phyloP scores from a whole-genome alignment of 176 grass and related monocot genomes.

The Neostapfia colusana region DNA sequence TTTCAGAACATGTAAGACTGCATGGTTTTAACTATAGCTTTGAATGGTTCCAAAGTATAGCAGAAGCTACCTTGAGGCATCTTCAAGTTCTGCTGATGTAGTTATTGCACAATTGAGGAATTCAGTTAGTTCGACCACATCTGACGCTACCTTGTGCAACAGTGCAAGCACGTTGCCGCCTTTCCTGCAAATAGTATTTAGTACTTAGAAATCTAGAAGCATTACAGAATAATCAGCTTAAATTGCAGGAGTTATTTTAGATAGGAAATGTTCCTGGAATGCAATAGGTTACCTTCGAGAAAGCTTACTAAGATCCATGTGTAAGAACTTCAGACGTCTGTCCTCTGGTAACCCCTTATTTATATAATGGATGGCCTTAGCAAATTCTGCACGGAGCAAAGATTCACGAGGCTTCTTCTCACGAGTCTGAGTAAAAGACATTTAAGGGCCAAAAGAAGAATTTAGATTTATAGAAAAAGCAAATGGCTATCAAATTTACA shows the following conservation, averaged over 20 bases:
- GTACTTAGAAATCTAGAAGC: constrained; percentile 10
- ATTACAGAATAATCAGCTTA: constrained; percentile 28
- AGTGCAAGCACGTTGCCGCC: constrained; percentile 61
- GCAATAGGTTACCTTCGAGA: constrained; percentile 65
- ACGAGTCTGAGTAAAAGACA: constrained; percentile 64
- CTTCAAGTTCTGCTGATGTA: constrained; percentile 37
- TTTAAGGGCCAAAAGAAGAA: constrained; percentile 26
- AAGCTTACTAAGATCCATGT: constrained; percentile 98
- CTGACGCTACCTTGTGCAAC: constrained; percentile 71
- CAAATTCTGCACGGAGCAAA: constrained; percentile 86
- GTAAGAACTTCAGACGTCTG: constrained; percentile 75
- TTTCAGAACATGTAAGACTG: not conserved
- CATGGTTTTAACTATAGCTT: constrained; percentile 14
- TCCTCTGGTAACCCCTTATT: constrained; percentile 77
- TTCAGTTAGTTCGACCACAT: constrained; percentile 78
- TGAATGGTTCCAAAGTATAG: constrained; percentile 19
- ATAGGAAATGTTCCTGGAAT: constrained; percentile 12
- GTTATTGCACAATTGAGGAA: constrained; percentile 71
- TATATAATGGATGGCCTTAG: constrained; percentile 81
- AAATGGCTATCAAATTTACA: constrained; percentile 22
- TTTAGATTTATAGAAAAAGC: constrained; percentile 29
- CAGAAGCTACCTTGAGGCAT: constrained; percentile 52
- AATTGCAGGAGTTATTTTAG: constrained; percentile 5
- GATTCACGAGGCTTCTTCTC: constrained; percentile 99
- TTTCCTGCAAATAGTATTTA: constrained; percentile 60